Conservation (phyloP, 2,329 filamentous ascomycete genomes). For the Mycosphaerella sp. region DNA sequence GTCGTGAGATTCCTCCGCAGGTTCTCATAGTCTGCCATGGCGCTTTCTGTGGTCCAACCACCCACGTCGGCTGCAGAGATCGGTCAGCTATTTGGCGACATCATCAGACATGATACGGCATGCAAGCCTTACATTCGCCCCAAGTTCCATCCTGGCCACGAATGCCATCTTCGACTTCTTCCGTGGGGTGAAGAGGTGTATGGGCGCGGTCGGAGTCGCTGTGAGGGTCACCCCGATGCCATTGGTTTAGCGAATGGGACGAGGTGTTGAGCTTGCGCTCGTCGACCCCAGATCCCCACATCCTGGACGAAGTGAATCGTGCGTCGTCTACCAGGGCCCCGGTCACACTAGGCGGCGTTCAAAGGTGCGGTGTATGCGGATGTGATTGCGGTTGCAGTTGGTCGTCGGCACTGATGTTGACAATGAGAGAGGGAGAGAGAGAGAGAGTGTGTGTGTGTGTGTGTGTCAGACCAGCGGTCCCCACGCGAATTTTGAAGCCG, state of each 20-base stretch:
- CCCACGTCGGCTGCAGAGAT: constrained; percentile 41
- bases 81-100: background rate
- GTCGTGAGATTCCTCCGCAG: constrained; percentile 51
- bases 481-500: too few species aligned
- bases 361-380: background rate
- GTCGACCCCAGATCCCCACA: constrained; percentile 29
- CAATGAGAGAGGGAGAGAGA: too few species aligned
- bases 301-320: constrained; percentile 6
- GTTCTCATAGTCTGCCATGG: constrained; percentile 55
- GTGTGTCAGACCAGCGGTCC: too few species aligned
- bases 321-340: constrained; percentile 1
- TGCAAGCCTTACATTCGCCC: constrained; percentile 48
- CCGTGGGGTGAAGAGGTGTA: constrained; percentile 23
- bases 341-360: background rate
- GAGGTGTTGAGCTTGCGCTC: constrained; percentile 24
- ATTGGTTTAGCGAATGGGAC: constrained; percentile 17
- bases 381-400: background rate
- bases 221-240: constrained; percentile 16
- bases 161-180: constrained; percentile 25
- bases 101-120: too few species aligned
- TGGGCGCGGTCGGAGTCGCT: constrained; percentile 21
- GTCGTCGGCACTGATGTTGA: background rate
- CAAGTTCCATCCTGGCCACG: constrained; percentile 47
- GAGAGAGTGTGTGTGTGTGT: too few species aligned
- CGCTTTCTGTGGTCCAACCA: constrained; percentile 46